Evolutionary conservation across 768 basidiomycete species (phyloP).

Genomic region (Astraeus odoratus): DNA sequence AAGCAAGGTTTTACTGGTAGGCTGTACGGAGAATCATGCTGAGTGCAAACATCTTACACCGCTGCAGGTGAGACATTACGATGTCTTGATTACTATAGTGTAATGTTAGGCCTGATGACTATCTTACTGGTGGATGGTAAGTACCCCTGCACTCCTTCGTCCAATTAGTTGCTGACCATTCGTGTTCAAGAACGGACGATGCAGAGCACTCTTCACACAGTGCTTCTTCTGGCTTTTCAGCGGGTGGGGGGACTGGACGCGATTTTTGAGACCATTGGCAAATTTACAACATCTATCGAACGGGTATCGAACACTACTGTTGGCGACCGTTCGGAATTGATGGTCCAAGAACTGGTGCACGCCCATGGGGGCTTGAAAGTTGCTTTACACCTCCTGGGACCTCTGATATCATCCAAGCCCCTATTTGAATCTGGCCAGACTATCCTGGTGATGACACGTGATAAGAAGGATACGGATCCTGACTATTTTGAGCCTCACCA

Average conservation of each 20-base stretch:
- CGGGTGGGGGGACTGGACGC: conserved; percentile 64
- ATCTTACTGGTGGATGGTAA: conserved; percentile 55
- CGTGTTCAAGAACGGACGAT: conserved; percentile 59
- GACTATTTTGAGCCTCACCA: conserved; percentile 83
- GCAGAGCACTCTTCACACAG: conserved; percentile 72
- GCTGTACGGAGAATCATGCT: conserved; percentile 21
- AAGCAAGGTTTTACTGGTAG: conserved; percentile 45
- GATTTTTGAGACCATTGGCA: conserved; percentile 50
- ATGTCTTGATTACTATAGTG: conserved; percentile 44
- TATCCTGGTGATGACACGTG: conserved; percentile 56
- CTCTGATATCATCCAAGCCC: conserved; percentile 72
- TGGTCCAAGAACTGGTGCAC: conserved; percentile 62
- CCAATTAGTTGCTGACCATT: conserved; percentile 2
- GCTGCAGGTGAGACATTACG: conserved; percentile 33
- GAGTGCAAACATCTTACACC: conserved; percentile 6
- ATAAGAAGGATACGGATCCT: conserved; percentile 70
- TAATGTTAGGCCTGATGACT: conserved; percentile 46
- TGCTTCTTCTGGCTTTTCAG: conserved; percentile 71
- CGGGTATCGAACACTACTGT: conserved; percentile 39
- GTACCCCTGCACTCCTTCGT: conserved; percentile 9
- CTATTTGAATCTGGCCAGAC: conserved; percentile 87
- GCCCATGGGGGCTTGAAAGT: conserved; percentile 80
- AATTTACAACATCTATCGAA: conserved; percentile 53
- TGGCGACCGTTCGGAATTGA: conserved; percentile 50
- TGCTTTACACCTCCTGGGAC: conserved; percentile 66